phyloP scores from a whole-genome alignment of 495 filamentous ascomycete genomes.

The Hypomontagnella monticulosa region DNA sequence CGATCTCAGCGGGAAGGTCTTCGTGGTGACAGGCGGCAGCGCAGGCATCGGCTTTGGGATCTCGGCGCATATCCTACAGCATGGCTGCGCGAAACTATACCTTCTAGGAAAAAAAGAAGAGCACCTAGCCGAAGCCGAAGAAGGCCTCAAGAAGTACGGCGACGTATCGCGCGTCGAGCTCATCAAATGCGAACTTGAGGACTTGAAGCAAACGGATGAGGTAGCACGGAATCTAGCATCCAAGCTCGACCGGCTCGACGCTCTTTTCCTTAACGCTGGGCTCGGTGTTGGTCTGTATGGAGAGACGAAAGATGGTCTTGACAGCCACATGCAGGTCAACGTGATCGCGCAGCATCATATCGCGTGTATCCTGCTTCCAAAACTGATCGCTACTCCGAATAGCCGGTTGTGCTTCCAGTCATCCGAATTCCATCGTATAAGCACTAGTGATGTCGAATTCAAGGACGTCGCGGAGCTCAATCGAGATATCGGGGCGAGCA shows the following conservation, averaged over 20 bases:
- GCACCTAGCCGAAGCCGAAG: conserved; percentile 52
- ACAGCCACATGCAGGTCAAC: conserved; percentile 55
- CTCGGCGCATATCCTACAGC: conserved; percentile 61
- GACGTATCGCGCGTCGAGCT: conserved; percentile 54
- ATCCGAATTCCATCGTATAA: conserved; percentile 62
- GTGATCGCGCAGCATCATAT: conserved; percentile 54
- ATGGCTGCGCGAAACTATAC: conserved; percentile 57
- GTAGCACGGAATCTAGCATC: conserved; percentile 51
- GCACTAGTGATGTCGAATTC: conserved; percentile 58
- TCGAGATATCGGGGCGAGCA: conserved; percentile 59
- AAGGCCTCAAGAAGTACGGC: conserved; percentile 53
- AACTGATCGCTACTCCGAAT: conserved; percentile 42
- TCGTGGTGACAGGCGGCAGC: conserved; percentile 56
- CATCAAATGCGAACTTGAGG: conserved; percentile 54
- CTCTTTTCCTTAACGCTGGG: conserved; percentile 54
- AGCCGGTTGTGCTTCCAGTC: conserved; percentile 54
- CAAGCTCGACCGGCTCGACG: conserved; percentile 51
- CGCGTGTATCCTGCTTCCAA: conserved; percentile 51
- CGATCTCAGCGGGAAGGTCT: conserved; percentile 46
- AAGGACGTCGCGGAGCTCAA: conserved; percentile 63
- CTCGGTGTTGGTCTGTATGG: conserved; percentile 50
- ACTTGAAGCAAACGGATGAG: conserved; percentile 51
- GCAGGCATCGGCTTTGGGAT: conserved; percentile 60
- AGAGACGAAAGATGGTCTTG: conserved; percentile 47
- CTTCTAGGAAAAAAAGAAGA: conserved; percentile 60